A percentile compares a stretch with the other conserved stretches of the same genome.
These are phyloP conservation scores for Taphrina pruni DNA, from an alignment of 1,139 yeast genomes.

Conservation along the genomic window DNA sequence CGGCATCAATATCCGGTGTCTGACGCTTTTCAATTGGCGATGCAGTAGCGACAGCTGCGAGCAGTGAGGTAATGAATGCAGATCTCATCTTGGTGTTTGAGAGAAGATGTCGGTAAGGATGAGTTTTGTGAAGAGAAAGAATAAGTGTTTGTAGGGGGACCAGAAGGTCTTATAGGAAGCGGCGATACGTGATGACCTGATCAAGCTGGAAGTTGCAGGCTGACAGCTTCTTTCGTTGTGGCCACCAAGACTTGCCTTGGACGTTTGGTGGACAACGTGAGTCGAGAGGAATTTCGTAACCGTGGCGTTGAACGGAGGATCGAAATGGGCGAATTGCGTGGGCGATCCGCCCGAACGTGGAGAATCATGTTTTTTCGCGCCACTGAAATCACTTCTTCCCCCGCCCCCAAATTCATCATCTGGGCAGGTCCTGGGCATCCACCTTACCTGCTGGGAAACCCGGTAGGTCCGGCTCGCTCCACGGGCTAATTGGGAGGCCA, in stretches of 20 bases:
- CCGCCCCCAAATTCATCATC: not conserved
- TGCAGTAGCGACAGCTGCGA: constrained; percentile 39
- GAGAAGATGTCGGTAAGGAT: not conserved
- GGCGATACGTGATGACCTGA: constrained; percentile 1
- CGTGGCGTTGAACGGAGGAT: constrained; percentile 12
- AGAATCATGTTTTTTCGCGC: constrained; percentile 3
- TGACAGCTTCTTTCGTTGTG: not conserved
- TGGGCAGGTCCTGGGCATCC: not conserved
- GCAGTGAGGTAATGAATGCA: constrained; percentile 23
- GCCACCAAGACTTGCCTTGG: not conserved
- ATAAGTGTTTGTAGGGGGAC: not conserved
- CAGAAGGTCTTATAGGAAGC: not conserved
- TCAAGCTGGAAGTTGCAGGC: not conserved
- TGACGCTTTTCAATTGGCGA: constrained; percentile 46
- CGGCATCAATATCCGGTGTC: constrained; percentile 43
- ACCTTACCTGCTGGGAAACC: no score
- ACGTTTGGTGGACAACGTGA: constrained; percentile 2
- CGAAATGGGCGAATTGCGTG: constrained; percentile 7
- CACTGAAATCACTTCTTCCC: constrained; percentile 9
- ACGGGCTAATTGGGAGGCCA: no score
- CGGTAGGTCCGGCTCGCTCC: no score
- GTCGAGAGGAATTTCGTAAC: constrained; percentile 8
- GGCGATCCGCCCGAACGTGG: constrained; percentile 22
- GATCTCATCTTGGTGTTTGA: constrained; percentile 23
- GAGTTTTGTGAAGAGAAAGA: not conserved